Percentiles rank a stretch among this genome's conserved stretches.
Conservation (phyloP, 1,284 basidiomycete genomes). For the Tetrapyrgos nigripes region DNA sequence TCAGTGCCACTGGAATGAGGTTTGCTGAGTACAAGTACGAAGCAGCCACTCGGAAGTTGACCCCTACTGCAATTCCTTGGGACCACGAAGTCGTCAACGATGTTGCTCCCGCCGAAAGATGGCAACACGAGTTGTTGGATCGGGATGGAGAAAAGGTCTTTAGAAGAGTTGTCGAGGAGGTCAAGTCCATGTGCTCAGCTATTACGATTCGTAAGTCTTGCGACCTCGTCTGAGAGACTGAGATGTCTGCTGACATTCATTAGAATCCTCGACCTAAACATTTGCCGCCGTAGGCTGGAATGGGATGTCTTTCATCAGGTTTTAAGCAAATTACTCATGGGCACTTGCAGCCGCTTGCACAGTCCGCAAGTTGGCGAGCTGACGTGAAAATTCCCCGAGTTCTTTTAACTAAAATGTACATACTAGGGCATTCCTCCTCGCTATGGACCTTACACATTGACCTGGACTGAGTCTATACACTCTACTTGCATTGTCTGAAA, state of each 20-base stretch:
- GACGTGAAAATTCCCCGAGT: no score
- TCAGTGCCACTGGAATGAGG: conserved; percentile 27
- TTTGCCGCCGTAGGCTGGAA: no score
- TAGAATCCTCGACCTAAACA: no score
- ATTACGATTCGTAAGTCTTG: neutral
- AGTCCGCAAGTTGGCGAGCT: no score
- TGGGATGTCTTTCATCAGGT: no score
- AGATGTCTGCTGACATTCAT: neutral
- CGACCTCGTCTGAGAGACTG: neutral
- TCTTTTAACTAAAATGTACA: no score
- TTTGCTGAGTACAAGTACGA: conserved; percentile 30
- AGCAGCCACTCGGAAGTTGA: conserved; percentile 1
- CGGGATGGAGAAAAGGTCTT: conserved; percentile 2
- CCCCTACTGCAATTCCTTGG: conserved; percentile 5
- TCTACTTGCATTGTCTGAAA: no score
- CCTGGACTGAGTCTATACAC: no score
- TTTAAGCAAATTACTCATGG: no score
- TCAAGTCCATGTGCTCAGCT: conserved; percentile 11
- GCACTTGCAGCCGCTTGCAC: no score
- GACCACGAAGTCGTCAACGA: conserved; percentile 9
- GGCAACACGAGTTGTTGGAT: conserved; percentile 10
- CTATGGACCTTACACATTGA: no score
- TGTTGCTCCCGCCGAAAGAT: conserved; percentile 11
- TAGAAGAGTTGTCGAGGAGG: conserved; percentile 4
- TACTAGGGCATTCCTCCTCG: no score